These are phyloP conservation scores for Rhodotorula diobovata DNA, from an alignment of 768 basidiomycete species.

Conservation along the genomic window DNA sequence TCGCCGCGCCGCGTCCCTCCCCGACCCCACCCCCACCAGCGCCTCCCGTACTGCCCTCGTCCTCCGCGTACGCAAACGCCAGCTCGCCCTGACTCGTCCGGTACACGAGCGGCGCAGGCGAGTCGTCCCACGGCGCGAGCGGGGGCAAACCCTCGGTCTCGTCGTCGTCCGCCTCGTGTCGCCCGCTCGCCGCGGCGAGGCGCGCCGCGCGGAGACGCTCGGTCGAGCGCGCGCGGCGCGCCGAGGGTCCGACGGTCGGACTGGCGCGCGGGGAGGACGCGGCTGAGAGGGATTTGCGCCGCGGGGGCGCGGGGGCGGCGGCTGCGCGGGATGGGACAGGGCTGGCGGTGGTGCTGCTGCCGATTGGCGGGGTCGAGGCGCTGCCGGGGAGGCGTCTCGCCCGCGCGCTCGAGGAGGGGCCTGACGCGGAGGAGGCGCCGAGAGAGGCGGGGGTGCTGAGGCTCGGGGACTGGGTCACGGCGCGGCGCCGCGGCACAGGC, in stretches of 20 bases:
- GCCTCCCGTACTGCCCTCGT: neutral
- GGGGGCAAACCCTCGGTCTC: neutral
- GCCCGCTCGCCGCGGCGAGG: too few relatives aligned
- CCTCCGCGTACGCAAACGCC: neutral
- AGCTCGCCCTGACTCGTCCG: conserved; percentile 21
- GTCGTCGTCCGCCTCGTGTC: neutral
- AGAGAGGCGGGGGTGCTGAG: neutral
- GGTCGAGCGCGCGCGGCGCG: neutral
- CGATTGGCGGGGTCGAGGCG: too few relatives aligned
- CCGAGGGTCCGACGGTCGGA: too few relatives aligned
- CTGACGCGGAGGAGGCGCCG: too few relatives aligned
- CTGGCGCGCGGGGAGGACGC: neutral
- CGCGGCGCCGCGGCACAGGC: neutral
- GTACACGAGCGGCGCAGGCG: conserved; percentile 11
- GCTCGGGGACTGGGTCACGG: neutral
- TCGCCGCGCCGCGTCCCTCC: too few relatives aligned
- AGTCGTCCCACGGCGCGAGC: neutral
- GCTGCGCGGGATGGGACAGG: too few relatives aligned
- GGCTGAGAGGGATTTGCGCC: neutral
- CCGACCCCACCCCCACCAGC: too few relatives aligned
- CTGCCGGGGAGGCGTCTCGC: too few relatives aligned
- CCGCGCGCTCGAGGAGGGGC: too few relatives aligned
- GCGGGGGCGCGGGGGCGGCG: neutral
- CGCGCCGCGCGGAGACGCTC: neutral
- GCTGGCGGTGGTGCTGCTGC: too few relatives aligned